phyloP scores from a whole-genome alignment of 306 rosid genomes.

The Gynostemma pentaphyllum region DNA sequence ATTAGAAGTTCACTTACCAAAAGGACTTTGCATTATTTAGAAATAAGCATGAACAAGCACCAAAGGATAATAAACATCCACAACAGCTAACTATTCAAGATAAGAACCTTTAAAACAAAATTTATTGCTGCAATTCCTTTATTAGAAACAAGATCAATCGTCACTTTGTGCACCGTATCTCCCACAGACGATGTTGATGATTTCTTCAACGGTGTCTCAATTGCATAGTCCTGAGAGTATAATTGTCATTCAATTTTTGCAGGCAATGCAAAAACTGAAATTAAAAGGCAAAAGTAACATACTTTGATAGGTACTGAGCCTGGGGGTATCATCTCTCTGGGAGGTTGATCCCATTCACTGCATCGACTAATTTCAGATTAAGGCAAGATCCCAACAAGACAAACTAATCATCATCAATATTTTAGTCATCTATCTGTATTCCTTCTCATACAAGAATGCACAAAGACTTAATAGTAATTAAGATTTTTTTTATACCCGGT shows the following conservation, averaged over 20 bases:
- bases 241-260: conserved; percentile 15
- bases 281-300: conserved; percentile 12
- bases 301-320: conserved; percentile 81
- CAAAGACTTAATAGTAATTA: no score
- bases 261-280: conserved; percentile 10
- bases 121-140: conserved; percentile 50
- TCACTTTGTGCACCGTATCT: conserved; percentile 50
- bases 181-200: conserved; percentile 32
- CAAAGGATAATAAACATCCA: conserved; percentile 14
- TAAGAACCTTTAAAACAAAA: conserved; percentile 79
- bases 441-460: not conserved
- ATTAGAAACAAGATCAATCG: conserved; percentile 42
- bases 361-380: not conserved
- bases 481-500: no score
- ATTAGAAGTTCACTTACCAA: not conserved
- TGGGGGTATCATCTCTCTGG: conserved; percentile 61
- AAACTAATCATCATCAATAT: not conserved
- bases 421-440: not conserved
- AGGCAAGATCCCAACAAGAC: conserved; percentile 9
- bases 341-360: conserved; percentile 99
- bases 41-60: not conserved
- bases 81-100: conserved; percentile 22
- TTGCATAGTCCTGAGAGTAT: conserved; percentile 71
- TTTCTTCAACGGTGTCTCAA: conserved; percentile 70
- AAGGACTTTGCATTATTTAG: not conserved